Evolutionary conservation across 1,284 basidiomycete genomes (phyloP), one percentile per base, ranked within the genome.

Genomic region (Heterobasidion annosum): DNA sequence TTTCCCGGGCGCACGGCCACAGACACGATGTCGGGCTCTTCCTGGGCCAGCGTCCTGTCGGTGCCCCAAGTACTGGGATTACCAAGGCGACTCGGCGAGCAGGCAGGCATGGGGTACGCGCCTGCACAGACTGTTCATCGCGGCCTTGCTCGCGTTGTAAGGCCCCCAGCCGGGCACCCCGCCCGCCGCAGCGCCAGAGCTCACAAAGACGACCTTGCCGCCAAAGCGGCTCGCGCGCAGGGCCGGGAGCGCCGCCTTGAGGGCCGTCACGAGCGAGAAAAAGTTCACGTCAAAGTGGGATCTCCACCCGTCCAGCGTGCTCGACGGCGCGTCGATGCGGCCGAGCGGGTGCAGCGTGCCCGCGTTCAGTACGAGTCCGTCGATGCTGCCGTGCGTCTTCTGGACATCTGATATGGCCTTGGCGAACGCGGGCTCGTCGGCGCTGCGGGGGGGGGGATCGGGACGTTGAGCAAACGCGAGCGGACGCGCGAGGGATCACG

Each of bases 1-100:
- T 86, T 87, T 16, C 93, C 93, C 0, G 93, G 93, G 0, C 92
- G 80, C 1, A 96, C 62, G 6, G 92, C 86, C 34, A 95, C 76
- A 10, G 80, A 82, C 2, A 81, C 76, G n/a, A 96, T 70, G 18
- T 75, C 70, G 2, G 82, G 78, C 65, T 96, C 92, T 67, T 95
- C 93, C 58, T 81, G 79, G 3, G 85, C 88, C 6, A 95, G 71
- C 0, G 91, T 95, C 60, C 92, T 90, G 54, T 19, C 25, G 57
- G 13, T 40, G 25, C 25, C 25, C 53, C 33, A 54, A 37, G 43
- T 9, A 52, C 15, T 18, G 16, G 51, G 34, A 52, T 18, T 34
- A 18, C 37, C 46, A 55, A 25, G n/a, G 8, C 2, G 35, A 34
- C 18, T 18, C 2, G 6, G 42, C n/a, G 18, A 32, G 48, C 18